Conservation (phyloP, 805 yeast species). For the Yarrowia keelungensis region DNA sequence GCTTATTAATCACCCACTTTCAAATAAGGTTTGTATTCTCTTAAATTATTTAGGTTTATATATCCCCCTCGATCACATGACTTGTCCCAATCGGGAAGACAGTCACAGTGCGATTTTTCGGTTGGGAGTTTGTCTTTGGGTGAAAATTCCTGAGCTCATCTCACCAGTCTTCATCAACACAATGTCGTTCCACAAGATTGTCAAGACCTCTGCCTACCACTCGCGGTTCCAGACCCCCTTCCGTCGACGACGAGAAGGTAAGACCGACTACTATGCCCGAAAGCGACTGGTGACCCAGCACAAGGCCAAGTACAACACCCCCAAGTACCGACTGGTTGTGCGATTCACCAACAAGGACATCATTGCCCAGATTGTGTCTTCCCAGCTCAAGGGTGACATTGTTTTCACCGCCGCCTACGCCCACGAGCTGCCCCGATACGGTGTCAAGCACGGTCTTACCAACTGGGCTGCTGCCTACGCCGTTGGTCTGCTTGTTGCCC, state of each 20-base stretch:
- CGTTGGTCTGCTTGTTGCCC: slow-evolving; percentile 96
- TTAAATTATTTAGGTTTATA: too few relatives aligned
- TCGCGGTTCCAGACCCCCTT: slow-evolving; percentile 99
- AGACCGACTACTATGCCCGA: slow-evolving; percentile 99
- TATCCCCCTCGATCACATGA: slow-evolving; percentile 11
- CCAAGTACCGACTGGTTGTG: slow-evolving; percentile 99
- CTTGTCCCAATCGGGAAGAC: slow-evolving; percentile 15
- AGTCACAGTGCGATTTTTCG: slow-evolving; percentile 24
- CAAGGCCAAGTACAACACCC: slow-evolving; percentile 99
- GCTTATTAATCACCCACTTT: too few relatives aligned
- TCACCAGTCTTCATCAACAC: slow-evolving; percentile 42
- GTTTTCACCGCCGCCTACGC: slow-evolving; percentile 98
- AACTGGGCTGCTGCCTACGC: slow-evolving; percentile 99
- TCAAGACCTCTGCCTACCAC: slow-evolving; percentile 92
- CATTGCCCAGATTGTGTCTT: slow-evolving; percentile 95
- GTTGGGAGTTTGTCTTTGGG: background rate
- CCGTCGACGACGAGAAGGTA: slow-evolving; percentile 99
- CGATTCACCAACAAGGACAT: slow-evolving; percentile 99
- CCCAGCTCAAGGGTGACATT: slow-evolving; percentile 95
- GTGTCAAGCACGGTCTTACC: slow-evolving; percentile 97
- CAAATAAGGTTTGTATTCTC: too few relatives aligned
- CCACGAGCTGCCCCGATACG: slow-evolving; percentile 97
- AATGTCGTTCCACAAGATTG: slow-evolving; percentile 78
- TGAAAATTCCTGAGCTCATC: slow-evolving; percentile 2
- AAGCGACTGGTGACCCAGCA: slow-evolving; percentile 99